These are phyloP conservation scores for Tulasnella sp. DNA, from an alignment of 768 basidiomycete species.

Conservation along the genomic window DNA sequence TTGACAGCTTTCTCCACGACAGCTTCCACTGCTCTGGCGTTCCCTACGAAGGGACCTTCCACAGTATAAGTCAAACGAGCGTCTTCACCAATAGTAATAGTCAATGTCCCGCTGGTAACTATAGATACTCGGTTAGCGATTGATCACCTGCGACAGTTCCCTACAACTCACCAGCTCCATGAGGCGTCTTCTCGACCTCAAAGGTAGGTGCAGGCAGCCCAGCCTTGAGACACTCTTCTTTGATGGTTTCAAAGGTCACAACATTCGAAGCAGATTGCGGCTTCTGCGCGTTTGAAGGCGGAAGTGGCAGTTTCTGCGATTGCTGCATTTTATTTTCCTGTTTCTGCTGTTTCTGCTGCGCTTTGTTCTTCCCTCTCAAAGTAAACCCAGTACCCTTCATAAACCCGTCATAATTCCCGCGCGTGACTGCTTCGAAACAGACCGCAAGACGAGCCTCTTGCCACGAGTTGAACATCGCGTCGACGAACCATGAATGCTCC, in stretches of 20 bases:
- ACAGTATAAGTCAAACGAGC: background rate
- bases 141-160: too few species aligned
- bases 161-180: too few species aligned
- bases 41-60: background rate
- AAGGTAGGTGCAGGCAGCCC: too few species aligned
- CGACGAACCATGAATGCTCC: slow-evolving; percentile 62
- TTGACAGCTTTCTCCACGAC: background rate
- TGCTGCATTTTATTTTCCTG: background rate
- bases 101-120: background rate
- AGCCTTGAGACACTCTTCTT: too few species aligned
- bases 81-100: background rate
- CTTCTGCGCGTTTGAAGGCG: too few species aligned
- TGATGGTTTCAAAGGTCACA: too few species aligned
- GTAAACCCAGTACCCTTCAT: background rate
- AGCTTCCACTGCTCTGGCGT: background rate
- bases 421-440: slow-evolving; percentile 65
- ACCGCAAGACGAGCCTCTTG: slow-evolving; percentile 72
- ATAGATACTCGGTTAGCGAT: too few species aligned
- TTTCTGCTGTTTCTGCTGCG: background rate
- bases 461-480: slow-evolving; percentile 62
- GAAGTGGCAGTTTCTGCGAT: background rate
- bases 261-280: too few species aligned
- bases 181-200: too few species aligned
- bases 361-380: background rate
- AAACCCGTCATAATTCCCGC: slow-evolving; percentile 46